These are phyloP conservation scores for Lophiostoma macrostomum DNA, from an alignment of 495 filamentous ascomycete genomes.

Conservation along the genomic window DNA sequence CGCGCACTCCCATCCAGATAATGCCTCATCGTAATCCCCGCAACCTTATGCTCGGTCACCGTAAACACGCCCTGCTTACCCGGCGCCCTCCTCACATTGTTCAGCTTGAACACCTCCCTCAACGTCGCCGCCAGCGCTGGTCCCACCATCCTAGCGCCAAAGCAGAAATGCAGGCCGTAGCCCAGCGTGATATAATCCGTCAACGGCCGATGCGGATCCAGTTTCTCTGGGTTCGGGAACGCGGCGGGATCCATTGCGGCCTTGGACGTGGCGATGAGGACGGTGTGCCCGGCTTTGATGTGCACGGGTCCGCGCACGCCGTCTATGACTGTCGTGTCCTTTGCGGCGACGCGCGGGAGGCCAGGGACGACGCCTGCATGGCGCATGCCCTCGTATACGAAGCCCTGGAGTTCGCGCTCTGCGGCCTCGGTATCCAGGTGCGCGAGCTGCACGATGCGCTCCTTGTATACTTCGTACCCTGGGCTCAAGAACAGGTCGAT, in stretches of 20 bases:
- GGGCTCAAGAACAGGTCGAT: conserved; percentile 35
- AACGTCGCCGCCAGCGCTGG: conserved; percentile 33
- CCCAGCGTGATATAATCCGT: conserved; percentile 31
- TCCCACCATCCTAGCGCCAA: conserved; percentile 32
- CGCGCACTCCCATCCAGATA: conserved; percentile 43
- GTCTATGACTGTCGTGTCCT: conserved; percentile 27
- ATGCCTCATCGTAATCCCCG: conserved; percentile 38
- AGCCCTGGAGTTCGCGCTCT: conserved; percentile 33
- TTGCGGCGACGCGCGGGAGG: conserved; percentile 31
- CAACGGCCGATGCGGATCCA: conserved; percentile 29
- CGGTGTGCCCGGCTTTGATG: conserved; percentile 19
- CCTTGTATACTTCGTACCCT: conserved; percentile 35
- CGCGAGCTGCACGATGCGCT: conserved; percentile 36
- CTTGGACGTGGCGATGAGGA: conserved; percentile 34
- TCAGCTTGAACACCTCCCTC: conserved; percentile 38
- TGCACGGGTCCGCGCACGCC: conserved; percentile 27
- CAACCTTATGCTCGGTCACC: conserved; percentile 38
- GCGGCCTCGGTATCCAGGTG: conserved; percentile 23
- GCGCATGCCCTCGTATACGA: conserved; percentile 43
- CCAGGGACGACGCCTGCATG: conserved; percentile 42
- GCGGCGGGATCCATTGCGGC: conserved; percentile 36
- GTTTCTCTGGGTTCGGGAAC: conserved; percentile 34
- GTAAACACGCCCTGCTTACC: conserved; percentile 36
- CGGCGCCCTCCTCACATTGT: conserved; percentile 33
- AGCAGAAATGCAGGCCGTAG: conserved; percentile 30